Conservation (phyloP, 352 stramenopile species). For the Phytophthora aleatoria region DNA sequence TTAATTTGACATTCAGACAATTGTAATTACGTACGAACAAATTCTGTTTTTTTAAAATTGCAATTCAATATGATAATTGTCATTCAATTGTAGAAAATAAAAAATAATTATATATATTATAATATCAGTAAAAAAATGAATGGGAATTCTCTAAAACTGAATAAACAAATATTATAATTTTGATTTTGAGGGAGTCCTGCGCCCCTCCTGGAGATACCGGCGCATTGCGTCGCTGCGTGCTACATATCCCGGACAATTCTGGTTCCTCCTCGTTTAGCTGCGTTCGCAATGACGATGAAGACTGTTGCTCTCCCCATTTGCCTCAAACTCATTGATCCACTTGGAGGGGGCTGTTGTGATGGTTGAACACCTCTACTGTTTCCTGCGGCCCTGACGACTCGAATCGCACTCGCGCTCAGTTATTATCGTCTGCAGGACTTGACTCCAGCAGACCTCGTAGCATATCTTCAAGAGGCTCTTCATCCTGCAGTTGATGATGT, state of each 20-base stretch:
- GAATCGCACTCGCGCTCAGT: constrained; percentile 15
- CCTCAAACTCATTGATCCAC: background rate
- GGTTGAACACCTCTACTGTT: constrained; percentile 21
- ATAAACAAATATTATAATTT: too few species aligned
- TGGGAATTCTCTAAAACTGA: too few species aligned
- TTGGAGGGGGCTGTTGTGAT: constrained; percentile 10
- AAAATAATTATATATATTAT: too few species aligned
- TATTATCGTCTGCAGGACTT: background rate
- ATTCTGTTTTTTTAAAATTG: too few species aligned
- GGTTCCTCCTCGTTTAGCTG: constrained; percentile 16
- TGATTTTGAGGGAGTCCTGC: too few species aligned
- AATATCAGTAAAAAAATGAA: too few species aligned
- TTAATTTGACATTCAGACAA: too few species aligned
- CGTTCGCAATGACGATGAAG: background rate
- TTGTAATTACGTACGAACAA: too few species aligned
- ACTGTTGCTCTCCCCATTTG: background rate
- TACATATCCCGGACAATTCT: constrained; percentile 53
- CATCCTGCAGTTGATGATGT: constrained; percentile 8
- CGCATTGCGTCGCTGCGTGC: constrained; percentile 45
- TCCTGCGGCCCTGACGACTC: constrained; percentile 19
- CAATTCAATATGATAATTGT: too few species aligned
- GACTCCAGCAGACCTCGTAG: constrained; percentile 6
- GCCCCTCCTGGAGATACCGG: too few species aligned
- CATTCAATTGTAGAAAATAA: too few species aligned
- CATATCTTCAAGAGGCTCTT: constrained; percentile 8